Evolutionary conservation across 306 rosid species (phyloP).

Genomic region (Astragalus membranaceus): DNA sequence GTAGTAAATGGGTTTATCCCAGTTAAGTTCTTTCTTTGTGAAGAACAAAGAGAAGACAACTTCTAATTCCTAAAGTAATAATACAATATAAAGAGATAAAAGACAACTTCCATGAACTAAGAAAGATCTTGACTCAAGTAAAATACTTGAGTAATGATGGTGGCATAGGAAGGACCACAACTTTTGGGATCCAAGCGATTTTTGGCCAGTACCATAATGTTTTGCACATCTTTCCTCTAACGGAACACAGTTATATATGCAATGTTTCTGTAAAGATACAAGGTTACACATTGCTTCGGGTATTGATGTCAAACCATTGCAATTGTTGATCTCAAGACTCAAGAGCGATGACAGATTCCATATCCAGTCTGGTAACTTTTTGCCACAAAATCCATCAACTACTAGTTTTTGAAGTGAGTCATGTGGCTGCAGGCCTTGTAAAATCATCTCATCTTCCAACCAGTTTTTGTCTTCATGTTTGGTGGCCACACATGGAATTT

Average conservation of each 20-base stretch:
- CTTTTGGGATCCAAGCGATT: constrained; percentile 8
- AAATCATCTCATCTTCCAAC: constrained; percentile 16
- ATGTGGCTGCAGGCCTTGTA: constrained; percentile 23
- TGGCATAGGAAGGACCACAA: not conserved
- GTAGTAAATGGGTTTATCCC: no score
- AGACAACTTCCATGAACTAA: not conserved
- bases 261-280: not conserved
- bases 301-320: not conserved
- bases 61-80: not conserved
- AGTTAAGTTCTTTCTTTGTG: not conserved
- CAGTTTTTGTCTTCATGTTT: not conserved
- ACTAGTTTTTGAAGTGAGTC: not conserved
- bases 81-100: not conserved
- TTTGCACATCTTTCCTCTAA: not conserved
- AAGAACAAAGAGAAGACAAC: not conserved
- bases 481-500: no score
- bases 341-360: constrained; percentile 2
- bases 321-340: not conserved
- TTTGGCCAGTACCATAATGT: not conserved
- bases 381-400: constrained; percentile 3
- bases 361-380: constrained; percentile 24
- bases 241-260: not conserved
- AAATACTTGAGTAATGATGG: not conserved
- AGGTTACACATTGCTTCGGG: constrained; percentile 8
- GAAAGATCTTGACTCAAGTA: not conserved